Base-by-base conservation (phyloP, 257 asterid genomes). In the Scutellaria baicalensis region DNA sequence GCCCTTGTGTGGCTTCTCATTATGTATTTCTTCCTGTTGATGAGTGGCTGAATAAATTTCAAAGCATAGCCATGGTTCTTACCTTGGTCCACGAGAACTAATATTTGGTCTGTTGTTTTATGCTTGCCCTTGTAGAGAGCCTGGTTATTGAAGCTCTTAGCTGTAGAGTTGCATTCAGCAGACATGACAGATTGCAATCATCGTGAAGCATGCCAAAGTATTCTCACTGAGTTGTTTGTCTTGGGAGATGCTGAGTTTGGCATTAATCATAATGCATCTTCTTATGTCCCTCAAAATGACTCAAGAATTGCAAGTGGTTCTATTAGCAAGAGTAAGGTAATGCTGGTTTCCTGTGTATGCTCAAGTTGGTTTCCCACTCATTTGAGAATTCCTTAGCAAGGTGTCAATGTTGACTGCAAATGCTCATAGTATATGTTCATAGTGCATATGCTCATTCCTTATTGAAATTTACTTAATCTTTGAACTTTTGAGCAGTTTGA, bases 141-240 rank as follows among this genome's bases (percentile, higher is more conserved):
- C 33, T 93, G 99, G 99, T 72, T 93, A 66, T 82, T 91, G 88
- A 93, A 93, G 86, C 96, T 93, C 77, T 83, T 93, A 73, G 90
- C 97, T 47, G 83, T 89, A 23, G 97, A 86, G 68, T 75, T 91
- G 48, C 99, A 93, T 81, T 84, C 85, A 55, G 95, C 95, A 21
- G 96, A 91, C 68, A 73, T 83, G 80, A 55, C 55, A 61, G 90
- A 83, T 79, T 68, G 89, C 49, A 74, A 78, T 77, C 97, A 91
- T 75, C 88, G 84, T 58, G 94, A 89, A 83, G 75, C 97, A 70
- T 91, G 97, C 77, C 90, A 87, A 60, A 77, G 77, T 78, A 84
- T 91, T 75, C 87, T 94, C 65, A 77, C 77, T 55, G 90, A 91
- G 80, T 78, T 91, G 78, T 91, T 91, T 81, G 96, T 96, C 43